Base-by-base conservation (phyloP, 495 filamentous ascomycete genomes). In the Hypoxylon fragiforme region DNA sequence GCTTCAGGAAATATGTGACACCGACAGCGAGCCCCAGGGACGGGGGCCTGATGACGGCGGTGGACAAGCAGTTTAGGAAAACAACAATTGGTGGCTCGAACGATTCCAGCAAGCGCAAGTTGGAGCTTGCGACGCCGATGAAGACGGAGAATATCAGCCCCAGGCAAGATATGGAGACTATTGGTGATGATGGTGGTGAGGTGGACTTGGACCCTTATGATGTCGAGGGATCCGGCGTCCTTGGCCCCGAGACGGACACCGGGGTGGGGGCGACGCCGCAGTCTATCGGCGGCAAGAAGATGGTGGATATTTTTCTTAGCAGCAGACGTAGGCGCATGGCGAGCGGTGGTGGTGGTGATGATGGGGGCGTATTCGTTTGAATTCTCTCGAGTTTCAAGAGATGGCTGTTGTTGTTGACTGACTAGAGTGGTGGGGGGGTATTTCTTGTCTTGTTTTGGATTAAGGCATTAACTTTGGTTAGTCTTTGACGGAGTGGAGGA, bases 291-390 rank as follows among this genome's bases (percentile, higher is more conserved):
- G 80, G 77, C 60, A 78, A 80, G 58, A 73, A 65, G 47, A 84
- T 86, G 78, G 81, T 85, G 16, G 81, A 86, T 44, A 51, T 78
- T 50, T 85, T 85, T 58, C 63, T 86, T 60, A 77, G 75, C 37
- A 82, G 76, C 50, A 73, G 81, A 20, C 74, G 80, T 1, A 75
- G 53, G 38, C 74, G 73, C 28, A 75, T 74, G 48, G 72, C 62
- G 14, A 65, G 58, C 24, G 39, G 48, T 14, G 61, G 60, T 16
- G 64, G 62, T 30, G 39, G 48, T 14, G 61, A 62, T 16, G 64
- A 65, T 32, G 54, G 55, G 13, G 46, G 40, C 14, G 62, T 63
- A 3, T 62, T 67, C 13, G 35, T 61, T 7, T 67, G 14, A 42
- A 46, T 16, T 36, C 6, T 1, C 1, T 50, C 11, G n/a, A n/a